These are phyloP conservation scores for Xerocomellus intermedius DNA, from an alignment of 768 basidiomycete genomes.

Conservation along the genomic window DNA sequence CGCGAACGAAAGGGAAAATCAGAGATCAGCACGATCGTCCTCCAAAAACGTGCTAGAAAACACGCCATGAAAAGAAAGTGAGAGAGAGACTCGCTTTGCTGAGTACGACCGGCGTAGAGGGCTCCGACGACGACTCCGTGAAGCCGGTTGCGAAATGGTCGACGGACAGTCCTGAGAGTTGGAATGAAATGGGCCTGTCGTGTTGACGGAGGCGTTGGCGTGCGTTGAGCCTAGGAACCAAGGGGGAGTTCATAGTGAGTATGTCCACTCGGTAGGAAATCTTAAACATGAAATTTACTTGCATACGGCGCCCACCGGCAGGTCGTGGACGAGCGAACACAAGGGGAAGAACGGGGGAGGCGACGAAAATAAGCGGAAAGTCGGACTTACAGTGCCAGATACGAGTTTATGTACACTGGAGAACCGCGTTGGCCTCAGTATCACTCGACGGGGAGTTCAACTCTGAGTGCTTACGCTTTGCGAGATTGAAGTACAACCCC, in stretches of 20 bases:
- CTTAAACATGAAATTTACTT: background rate
- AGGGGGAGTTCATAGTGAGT: background rate
- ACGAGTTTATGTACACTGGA: slow-evolving; percentile 56
- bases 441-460: background rate
- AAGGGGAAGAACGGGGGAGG: background rate
- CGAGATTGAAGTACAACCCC: slow-evolving; percentile 51
- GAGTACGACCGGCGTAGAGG: background rate
- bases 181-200: slow-evolving; percentile 41
- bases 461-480: slow-evolving; percentile 43
- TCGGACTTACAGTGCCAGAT: slow-evolving; percentile 42
- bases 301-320: background rate
- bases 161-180: slow-evolving; percentile 38
- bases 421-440: background rate
- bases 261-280: background rate
- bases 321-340: background rate
- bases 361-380: too few relatives aligned
- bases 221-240: slow-evolving; percentile 42
- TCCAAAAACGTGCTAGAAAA: background rate
- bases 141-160: slow-evolving; percentile 4
- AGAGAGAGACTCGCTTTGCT: slow-evolving; percentile 1
- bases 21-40: background rate
- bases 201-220: slow-evolving; percentile 39
- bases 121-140: background rate
- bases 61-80: too few relatives aligned
- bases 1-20: background rate